Base-by-base conservation (phyloP, 2,329 filamentous ascomycete species). In the Bipolaris zeicola region DNA sequence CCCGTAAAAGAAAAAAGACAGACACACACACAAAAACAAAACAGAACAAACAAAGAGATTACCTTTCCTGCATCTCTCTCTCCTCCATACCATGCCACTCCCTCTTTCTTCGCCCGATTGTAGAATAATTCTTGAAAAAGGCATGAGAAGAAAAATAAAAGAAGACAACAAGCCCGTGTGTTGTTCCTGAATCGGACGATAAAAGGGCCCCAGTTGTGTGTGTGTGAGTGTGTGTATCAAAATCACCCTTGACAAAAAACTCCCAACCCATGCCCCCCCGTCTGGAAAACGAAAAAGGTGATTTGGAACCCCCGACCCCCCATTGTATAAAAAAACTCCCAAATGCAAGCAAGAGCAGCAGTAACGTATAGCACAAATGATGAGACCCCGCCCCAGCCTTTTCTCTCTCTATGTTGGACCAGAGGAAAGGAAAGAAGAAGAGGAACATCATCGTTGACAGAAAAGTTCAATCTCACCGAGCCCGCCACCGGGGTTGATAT, bases 381-480 rank as follows among this genome's bases (percentile, higher is more conserved):
- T 28, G 8, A 7, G 26, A 28, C 8, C 26, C 26, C 3, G 26
- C 26, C 26, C 24, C 26, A 28, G 5, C 6, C 6, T 6, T 7
- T 10, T 4, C 8, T 28, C 8, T 28, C 26, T 28, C 8, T 28
- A 28, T 28, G 26, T 28, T 28, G 26, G 8, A 10, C 26, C 8
- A 28, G 26, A 28, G 26, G 26, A 10, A 28, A 28, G 26, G 26
- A 28, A 28, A 28, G 26, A 28, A 28, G 22, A 33, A 44, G 46
- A 50, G 16, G 22, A 33, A 44, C 45, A 58, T 69, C 58, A 75
- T 53, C 71, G 65, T 63, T 77, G 75, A 55, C 75, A 77, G 61
- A 73, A 77, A 14, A 77, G 72, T 75, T 96, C 91, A 76, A 96
- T 96, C 81, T 96, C 92, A 64, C 91, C 92, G 41, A 96, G 87